A percentile compares a stretch with the other conserved stretches of the same genome.
phyloP scores from a whole-genome alignment of 192 early-diverging fungal species.

The Rhizoclosmatium globosum region DNA sequence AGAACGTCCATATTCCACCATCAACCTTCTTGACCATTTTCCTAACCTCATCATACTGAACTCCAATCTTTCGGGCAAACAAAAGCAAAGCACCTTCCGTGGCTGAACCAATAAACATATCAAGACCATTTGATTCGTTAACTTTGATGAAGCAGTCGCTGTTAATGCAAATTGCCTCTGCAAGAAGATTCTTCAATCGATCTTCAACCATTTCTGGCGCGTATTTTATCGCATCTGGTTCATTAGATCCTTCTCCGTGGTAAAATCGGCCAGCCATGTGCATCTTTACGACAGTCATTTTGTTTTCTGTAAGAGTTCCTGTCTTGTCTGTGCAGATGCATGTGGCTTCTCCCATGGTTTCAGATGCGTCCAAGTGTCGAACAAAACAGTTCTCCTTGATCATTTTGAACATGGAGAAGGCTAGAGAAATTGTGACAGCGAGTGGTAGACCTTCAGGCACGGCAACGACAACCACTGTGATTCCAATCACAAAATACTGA shows the following conservation, averaged over 20 bases:
- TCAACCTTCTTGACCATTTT: conserved; percentile 49
- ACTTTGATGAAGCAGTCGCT: conserved; percentile 67
- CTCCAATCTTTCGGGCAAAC: conserved; percentile 54
- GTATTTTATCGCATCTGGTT: conserved; percentile 51
- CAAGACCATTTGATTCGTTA: conserved; percentile 43
- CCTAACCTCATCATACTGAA: conserved; percentile 54
- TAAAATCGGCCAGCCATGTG: conserved; percentile 52
- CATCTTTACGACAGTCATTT: conserved; percentile 67
- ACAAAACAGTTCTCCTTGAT: conserved; percentile 72
- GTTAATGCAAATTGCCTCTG: conserved; percentile 60
- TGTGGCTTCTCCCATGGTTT: conserved; percentile 72
- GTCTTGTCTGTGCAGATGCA: conserved; percentile 73
- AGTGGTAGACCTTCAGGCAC: conserved; percentile 72
- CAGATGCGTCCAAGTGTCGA: conserved; percentile 66
- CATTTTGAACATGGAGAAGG: conserved; percentile 74
- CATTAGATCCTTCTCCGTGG: conserved; percentile 65
- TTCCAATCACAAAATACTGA: conserved; percentile 62
- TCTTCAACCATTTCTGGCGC: conserved; percentile 42
- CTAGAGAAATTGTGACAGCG: conserved; percentile 68
- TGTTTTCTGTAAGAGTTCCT: conserved; percentile 68
- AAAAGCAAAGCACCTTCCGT: conserved; percentile 68
- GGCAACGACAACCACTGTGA: conserved; percentile 70
- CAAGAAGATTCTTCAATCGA: conserved; percentile 45
- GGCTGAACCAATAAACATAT: conserved; percentile 63
- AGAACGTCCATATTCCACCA: conserved; percentile 65